phyloP scores from a whole-genome alignment of 441 rosid species.

The Croton laevigatus region DNA sequence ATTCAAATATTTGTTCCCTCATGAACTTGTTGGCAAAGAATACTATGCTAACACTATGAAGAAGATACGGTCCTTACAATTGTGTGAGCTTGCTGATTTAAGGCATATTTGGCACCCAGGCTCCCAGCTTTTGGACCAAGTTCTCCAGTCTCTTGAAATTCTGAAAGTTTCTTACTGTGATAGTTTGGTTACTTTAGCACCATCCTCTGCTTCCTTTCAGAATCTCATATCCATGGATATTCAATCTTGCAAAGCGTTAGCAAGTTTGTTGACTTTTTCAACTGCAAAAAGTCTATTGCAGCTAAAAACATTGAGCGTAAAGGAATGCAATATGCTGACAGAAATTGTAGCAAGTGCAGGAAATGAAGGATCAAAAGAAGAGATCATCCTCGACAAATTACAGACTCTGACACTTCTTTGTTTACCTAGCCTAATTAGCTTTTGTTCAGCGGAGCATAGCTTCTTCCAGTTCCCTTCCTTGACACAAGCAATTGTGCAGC shows the following conservation, averaged over 20 bases:
- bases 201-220: conserved; percentile 8
- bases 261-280: conserved; percentile 15
- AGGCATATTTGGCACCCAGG: conserved; percentile 6
- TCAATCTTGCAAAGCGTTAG: conserved; percentile 1
- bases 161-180: neutral
- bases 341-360: conserved; percentile 9
- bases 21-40: no score
- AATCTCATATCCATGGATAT: conserved; percentile 9
- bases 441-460: conserved; percentile 17
- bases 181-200: conserved; percentile 7
- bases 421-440: no score
- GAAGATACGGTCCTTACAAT: neutral
- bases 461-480: neutral
- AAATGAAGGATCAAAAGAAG: neutral
- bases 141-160: conserved; percentile 4
- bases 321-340: neutral
- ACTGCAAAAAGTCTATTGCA: conserved; percentile 14
- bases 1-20: conserved; percentile 22
- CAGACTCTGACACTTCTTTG: neutral
- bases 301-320: conserved; percentile 9
- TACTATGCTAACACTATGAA: neutral
- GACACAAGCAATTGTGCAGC: neutral
- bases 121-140: neutral
- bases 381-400: conserved; percentile 18
- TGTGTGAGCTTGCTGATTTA: neutral